Conservation (phyloP, 73 alveolate genomes). For the Blepharisma stoltei region DNA sequence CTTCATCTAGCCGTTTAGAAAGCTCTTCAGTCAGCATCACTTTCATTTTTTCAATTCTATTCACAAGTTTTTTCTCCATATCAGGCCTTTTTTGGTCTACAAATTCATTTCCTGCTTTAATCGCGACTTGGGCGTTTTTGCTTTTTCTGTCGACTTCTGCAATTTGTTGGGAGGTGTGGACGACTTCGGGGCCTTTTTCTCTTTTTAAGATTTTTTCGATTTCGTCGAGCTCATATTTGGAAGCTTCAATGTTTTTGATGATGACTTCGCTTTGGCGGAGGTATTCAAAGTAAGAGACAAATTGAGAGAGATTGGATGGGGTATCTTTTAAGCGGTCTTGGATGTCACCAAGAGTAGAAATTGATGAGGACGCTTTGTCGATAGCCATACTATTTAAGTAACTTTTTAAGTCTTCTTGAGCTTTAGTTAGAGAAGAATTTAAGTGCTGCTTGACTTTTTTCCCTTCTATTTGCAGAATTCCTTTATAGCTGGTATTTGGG, state of each 20-base stretch:
- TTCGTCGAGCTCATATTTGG: conserved; percentile 55
- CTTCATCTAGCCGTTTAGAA: conserved; percentile 31
- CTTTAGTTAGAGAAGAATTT: conserved; percentile 49
- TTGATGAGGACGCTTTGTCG: conserved; percentile 57
- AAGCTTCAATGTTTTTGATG: conserved; percentile 11
- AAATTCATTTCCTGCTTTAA: conserved; percentile 58
- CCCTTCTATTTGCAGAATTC: conserved; percentile 67
- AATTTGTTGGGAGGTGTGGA: conserved; percentile 44
- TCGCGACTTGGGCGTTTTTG: conserved; percentile 52
- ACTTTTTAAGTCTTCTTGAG: conserved; percentile 50
- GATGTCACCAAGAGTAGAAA: conserved; percentile 38
- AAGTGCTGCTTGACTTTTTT: conserved; percentile 67
- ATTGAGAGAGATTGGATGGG: conserved; percentile 56
- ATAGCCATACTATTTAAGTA: conserved; percentile 64
- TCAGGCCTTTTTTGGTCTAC: conserved; percentile 57
- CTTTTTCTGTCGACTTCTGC: conserved; percentile 52
- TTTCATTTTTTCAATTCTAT: conserved; percentile 22
- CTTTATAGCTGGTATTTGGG: conserved; percentile 47
- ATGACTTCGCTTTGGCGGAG: conserved; percentile 39
- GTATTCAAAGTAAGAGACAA: conserved; percentile 57
- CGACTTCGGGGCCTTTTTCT: conserved; percentile 52
- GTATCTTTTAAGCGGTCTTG: conserved; percentile 42
- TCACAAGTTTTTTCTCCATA: conserved; percentile 20
- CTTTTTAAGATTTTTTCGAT: conserved; percentile 51
- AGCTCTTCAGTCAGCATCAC: conserved; percentile 14